Evolutionary conservation across 306 rosid genomes (phyloP).

Genomic region (Cyamopsis tetragonoloba): DNA sequence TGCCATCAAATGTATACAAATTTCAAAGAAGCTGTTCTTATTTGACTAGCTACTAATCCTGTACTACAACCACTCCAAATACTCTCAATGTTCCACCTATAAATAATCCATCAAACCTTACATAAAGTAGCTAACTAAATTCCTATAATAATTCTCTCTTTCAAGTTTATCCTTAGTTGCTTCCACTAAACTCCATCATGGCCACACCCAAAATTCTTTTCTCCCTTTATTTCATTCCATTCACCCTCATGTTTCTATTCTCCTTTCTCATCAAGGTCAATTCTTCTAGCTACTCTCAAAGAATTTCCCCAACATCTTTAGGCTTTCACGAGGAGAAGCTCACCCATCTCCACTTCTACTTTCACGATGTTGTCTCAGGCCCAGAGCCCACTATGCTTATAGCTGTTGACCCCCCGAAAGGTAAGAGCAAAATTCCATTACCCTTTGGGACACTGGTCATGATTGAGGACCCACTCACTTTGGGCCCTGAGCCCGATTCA

Average conservation of each 20-base stretch:
- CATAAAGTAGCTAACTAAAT: no score
- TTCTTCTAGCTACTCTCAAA: conserved; percentile 26
- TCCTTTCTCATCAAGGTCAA: neutral
- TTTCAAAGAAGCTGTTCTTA: no score
- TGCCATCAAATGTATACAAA: no score
- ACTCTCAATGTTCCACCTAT: no score
- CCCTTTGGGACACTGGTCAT: conserved; percentile 42
- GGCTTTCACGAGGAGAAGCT: conserved; percentile 44
- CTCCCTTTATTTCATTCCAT: neutral
- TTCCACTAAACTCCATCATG: neutral
- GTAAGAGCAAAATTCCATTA: conserved; percentile 17
- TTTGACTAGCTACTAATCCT: no score
- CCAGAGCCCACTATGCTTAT: conserved; percentile 28
- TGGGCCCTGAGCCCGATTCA: conserved; percentile 31
- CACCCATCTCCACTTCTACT: conserved; percentile 60
- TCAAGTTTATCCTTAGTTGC: no score
- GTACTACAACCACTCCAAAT: no score
- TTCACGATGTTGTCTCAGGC: conserved; percentile 48
- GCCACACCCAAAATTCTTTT: conserved; percentile 20
- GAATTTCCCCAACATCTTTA: conserved; percentile 3
- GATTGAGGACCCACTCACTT: conserved; percentile 41
- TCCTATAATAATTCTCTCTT: no score
- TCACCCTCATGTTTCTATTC: neutral
- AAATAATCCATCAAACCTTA: no score
- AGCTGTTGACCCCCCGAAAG: conserved; percentile 22